Conservation (phyloP, 176 grass and related monocot genomes). For the Carex myosuroides region DNA sequence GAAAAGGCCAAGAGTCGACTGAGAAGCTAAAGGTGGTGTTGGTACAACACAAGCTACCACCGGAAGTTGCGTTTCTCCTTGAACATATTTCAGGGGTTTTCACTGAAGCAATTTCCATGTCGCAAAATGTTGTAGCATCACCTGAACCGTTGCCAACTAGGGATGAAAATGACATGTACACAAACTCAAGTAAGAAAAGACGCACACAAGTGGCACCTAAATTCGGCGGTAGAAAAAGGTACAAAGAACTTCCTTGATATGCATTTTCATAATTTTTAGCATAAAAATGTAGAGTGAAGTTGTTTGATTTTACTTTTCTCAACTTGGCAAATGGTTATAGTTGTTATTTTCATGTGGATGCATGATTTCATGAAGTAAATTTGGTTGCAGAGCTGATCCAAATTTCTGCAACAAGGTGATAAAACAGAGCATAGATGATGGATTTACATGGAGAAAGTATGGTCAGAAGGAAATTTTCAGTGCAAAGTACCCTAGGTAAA, state of each 20-base stretch:
- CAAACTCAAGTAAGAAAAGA: slow-evolving; percentile 10
- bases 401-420: slow-evolving; percentile 6
- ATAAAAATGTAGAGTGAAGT: not conserved
- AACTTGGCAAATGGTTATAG: not conserved
- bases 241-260: not conserved
- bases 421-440: slow-evolving; percentile 10
- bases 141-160: not conserved
- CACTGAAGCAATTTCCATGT: not conserved
- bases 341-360: not conserved
- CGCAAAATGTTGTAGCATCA: not conserved
- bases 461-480: slow-evolving; percentile 34
- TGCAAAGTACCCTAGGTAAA: slow-evolving; percentile 31
- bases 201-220: not conserved
- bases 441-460: slow-evolving; percentile 36
- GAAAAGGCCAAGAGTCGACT: not conserved
- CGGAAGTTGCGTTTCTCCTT: not conserved
- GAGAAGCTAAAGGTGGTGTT: not conserved
- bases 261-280: not conserved
- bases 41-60: not conserved
- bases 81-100: not conserved
- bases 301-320: not conserved
- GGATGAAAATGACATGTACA: not conserved
- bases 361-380: not conserved
- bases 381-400: slow-evolving; percentile 19
- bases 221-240: slow-evolving; percentile 8